phyloP scores from a whole-genome alignment of 768 basidiomycete genomes.

The Daedaleopsis nitida region DNA sequence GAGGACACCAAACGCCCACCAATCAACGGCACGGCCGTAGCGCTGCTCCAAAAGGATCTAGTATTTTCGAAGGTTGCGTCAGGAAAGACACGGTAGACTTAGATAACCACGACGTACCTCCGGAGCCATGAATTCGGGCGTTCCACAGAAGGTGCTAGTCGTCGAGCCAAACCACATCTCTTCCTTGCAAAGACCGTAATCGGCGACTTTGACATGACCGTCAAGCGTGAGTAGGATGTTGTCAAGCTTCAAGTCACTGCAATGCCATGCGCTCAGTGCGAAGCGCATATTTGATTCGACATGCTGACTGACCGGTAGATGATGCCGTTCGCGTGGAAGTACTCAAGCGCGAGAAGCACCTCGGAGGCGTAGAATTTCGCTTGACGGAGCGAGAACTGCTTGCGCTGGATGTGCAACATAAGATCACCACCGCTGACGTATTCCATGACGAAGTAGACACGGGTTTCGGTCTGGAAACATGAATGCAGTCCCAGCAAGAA shows the following conservation, averaged over 20 bases:
- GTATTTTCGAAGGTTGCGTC: background rate
- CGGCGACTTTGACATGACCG: constrained; percentile 98
- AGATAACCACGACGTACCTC: constrained; percentile 58
- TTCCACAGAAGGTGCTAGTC: constrained; percentile 98
- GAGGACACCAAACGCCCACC: constrained; percentile 99
- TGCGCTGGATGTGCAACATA: constrained; percentile 99
- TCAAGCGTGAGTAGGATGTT: constrained; percentile 96
- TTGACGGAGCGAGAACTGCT: constrained; percentile 97
- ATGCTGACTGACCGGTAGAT: constrained; percentile 78
- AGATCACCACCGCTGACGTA: constrained; percentile 98
- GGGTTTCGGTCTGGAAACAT: constrained; percentile 99
- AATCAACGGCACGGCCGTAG: constrained; percentile 97
- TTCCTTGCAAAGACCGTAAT: constrained; percentile 99
- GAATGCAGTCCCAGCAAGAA: constrained; percentile 97
- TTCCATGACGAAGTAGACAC: constrained; percentile 99
- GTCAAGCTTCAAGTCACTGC: constrained; percentile 94
- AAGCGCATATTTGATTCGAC: background rate
- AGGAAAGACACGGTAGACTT: background rate
- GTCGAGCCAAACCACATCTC: constrained; percentile 98
- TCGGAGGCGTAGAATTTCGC: constrained; percentile 99
- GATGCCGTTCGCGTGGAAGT: constrained; percentile 98
- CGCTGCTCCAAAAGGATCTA: constrained; percentile 99
- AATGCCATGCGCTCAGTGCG: background rate
- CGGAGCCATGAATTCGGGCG: constrained; percentile 99
- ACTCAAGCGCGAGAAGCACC: constrained; percentile 92